Conservation (phyloP, 257 asterid species). For the Solanum piurae region DNA sequence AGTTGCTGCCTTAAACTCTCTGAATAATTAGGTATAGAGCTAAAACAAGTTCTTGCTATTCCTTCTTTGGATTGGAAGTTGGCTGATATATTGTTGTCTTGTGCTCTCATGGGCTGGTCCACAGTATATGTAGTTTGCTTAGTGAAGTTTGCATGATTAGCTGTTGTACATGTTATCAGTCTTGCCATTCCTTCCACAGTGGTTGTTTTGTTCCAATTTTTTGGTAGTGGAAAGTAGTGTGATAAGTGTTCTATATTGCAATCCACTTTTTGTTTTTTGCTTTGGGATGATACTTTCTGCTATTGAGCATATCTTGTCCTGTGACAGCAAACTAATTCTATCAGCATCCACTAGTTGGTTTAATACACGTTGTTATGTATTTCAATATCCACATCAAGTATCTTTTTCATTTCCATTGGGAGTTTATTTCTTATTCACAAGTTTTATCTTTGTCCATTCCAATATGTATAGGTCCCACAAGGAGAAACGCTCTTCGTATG, state of each 20-base stretch:
- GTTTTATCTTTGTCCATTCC: background rate
- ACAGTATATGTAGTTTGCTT: background rate
- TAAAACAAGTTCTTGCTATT: background rate
- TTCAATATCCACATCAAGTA: background rate
- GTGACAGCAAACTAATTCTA: background rate
- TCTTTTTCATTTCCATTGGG: background rate
- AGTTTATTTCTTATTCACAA: background rate
- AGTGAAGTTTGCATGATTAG: background rate
- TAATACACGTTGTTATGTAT: background rate
- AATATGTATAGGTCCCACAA: conserved; percentile 48
- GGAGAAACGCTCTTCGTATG: conserved; percentile 83
- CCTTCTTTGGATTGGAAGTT: background rate
- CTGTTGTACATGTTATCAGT: background rate
- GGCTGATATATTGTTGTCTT: background rate
- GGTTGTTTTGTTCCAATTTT: background rate
- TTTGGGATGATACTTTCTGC: background rate
- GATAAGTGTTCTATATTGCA: background rate
- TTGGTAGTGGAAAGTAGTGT: background rate
- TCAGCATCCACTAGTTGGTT: background rate
- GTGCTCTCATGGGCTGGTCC: background rate
- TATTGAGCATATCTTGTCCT: background rate
- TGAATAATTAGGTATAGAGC: background rate
- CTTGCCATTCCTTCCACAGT: background rate
- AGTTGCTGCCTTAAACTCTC: conserved; percentile 1
- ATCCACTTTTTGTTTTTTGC: background rate